Base-by-base conservation (phyloP, 805 yeast species). In the Sugiyamaella americana region DNA sequence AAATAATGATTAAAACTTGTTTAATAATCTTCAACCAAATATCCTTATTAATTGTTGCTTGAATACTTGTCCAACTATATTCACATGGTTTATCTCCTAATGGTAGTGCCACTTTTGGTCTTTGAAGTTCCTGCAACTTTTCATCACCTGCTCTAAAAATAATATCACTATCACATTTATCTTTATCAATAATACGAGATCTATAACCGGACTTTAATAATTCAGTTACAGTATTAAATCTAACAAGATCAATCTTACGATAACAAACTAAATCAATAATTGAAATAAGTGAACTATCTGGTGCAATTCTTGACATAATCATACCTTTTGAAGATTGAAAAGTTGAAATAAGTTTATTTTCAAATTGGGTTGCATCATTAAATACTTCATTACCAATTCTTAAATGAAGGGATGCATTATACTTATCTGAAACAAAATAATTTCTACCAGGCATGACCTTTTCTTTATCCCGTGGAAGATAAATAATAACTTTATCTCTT, bases 171-270 rank as follows among this genome's bases (percentile, higher is more conserved):
- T 75, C 87, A 41, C 76, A 73, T 60, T 72, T 80, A 37, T 73
- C 78, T 52, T 82, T 77, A 51, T 86, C 94, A 36, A 85, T 75
- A 17, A 78, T 69, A 51, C 96, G 74, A 1, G 96, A 84, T 35
- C 82, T 83, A 59, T 88, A 89, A 10, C 86, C 82, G 30, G 73
- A 70, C 43, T 76, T 70, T n/a, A 47, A 30, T 2, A 41, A 17
- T 2, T 53, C 51, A 10, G 48, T 38, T 3, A 44, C 41, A 63
- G 62, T 13, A 67, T 71, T 48, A 76, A 84, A 71, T 39, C 82
- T 70, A 3, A 72, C 71, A 2, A 82, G 51, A 6, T 64, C 59
- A 3, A 80, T 52, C 13, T 63, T 59, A 3, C 63, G 57, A 4
- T 66, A 60, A 2, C 80, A 74, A 16, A 82, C 54, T 29, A 78